phyloP scores from a whole-genome alignment of 371 early-diverging fungal species.

The Circinella umbellata region DNA sequence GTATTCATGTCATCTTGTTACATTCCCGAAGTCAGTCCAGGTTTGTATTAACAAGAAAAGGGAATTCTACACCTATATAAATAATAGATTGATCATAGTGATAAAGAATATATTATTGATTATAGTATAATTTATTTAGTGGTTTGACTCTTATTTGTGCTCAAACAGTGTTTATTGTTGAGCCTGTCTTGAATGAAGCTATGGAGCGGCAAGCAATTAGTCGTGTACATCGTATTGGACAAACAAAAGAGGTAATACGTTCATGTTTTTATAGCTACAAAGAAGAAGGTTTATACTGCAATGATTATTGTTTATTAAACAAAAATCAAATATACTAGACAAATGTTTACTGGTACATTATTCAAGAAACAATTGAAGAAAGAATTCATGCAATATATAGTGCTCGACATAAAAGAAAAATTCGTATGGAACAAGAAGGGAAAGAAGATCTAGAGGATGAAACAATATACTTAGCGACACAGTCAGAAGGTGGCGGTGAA shows the following conservation, averaged over 20 bases:
- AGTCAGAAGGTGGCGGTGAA: conserved; percentile 28
- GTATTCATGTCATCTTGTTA: conserved; percentile 53
- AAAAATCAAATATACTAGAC: conserved; percentile 20
- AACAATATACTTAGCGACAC: neutral
- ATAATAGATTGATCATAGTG: no score
- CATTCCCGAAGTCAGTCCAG: conserved; percentile 60
- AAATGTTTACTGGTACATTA: conserved; percentile 32
- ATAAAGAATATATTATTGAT: no score
- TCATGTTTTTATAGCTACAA: no score
- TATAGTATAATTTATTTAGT: conserved; percentile 6
- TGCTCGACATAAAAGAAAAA: conserved; percentile 10
- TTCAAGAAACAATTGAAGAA: conserved; percentile 45
- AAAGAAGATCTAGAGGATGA: neutral
- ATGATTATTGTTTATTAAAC: neutral
- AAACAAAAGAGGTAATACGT: conserved; percentile 81
- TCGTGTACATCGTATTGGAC: conserved; percentile 96
- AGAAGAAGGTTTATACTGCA: neutral
- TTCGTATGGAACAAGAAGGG: conserved; percentile 10
- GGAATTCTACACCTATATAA: no score
- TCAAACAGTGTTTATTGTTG: conserved; percentile 58
- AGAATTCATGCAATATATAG: conserved; percentile 42
- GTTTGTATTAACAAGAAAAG: conserved; percentile 12
- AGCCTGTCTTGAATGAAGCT: conserved; percentile 55
- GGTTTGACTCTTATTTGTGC: conserved; percentile 54
- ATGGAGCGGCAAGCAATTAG: conserved; percentile 70